phyloP scores from a whole-genome alignment of 2,329 filamentous ascomycete genomes.

The Westerdykella sp. region DNA sequence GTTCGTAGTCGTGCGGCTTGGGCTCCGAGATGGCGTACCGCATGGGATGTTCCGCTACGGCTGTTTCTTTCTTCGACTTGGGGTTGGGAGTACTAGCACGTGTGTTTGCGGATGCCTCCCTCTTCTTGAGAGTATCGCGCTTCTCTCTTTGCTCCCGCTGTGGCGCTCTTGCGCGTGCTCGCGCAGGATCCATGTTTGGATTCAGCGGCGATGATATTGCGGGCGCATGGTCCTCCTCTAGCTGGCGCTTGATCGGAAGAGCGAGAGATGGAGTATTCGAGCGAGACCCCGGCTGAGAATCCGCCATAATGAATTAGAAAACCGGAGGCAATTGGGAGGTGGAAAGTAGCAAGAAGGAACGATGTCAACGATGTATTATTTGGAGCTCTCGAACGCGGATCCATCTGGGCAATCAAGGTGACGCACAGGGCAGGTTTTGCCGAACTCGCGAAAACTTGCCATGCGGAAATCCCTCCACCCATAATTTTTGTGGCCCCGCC shows the following conservation, averaged over 20 bases:
- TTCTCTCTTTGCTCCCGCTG: constrained; percentile 45
- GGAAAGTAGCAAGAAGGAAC: background rate
- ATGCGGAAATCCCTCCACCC: background rate
- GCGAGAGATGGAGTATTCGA: constrained; percentile 32
- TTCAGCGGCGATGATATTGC: constrained; percentile 70
- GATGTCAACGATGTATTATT: background rate
- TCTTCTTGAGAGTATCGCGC: constrained; percentile 50
- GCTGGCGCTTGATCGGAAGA: constrained; percentile 56
- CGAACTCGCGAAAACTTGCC: constrained; percentile 8
- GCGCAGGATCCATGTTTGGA: constrained; percentile 47
- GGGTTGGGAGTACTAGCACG: constrained; percentile 36
- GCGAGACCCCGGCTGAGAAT: constrained; percentile 29
- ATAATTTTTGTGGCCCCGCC: constrained; percentile 8
- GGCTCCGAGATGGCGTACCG: constrained; percentile 47
- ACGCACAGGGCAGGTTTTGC: constrained; percentile 1
- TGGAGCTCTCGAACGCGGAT: background rate
- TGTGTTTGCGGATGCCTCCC: constrained; percentile 41
- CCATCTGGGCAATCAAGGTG: background rate
- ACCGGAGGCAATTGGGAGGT: background rate
- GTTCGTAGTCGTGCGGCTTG: constrained; percentile 43
- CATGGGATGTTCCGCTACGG: constrained; percentile 41
- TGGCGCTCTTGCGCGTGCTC: constrained; percentile 39
- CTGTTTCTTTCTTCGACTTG: constrained; percentile 36
- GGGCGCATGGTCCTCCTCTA: constrained; percentile 65
- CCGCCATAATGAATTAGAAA: constrained; percentile 25